phyloP scores from a whole-genome alignment of 2,329 filamentous ascomycete genomes.

The Epichloe coenophiala region DNA sequence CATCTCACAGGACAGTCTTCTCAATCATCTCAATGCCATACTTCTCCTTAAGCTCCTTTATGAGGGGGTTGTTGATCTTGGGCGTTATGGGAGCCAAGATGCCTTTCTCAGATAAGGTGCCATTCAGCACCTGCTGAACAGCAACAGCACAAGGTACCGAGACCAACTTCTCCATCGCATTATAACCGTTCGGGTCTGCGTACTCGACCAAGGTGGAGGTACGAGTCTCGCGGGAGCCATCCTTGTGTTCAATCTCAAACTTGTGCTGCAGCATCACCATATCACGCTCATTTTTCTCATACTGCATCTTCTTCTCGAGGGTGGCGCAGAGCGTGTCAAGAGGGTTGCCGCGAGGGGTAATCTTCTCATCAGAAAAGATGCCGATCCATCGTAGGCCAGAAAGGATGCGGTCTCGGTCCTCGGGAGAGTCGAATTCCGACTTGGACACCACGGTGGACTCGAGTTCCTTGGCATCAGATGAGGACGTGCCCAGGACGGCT shows the following conservation, averaged over 20 bases:
- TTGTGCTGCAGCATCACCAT: conserved; percentile 69
- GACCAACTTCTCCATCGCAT: conserved; percentile 72
- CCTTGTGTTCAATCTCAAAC: conserved; percentile 67
- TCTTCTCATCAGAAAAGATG: conserved; percentile 39
- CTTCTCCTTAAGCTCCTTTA: conserved; percentile 66
- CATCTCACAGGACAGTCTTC: conserved; percentile 38
- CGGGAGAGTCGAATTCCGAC: conserved; percentile 54
- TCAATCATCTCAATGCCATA: conserved; percentile 62
- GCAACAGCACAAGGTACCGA: conserved; percentile 54
- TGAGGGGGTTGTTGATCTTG: conserved; percentile 58
- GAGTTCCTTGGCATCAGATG: conserved; percentile 55
- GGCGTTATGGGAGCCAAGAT: conserved; percentile 64
- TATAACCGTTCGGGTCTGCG: conserved; percentile 58
- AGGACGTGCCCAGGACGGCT: conserved; percentile 58
- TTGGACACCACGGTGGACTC: conserved; percentile 61
- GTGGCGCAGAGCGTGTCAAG: conserved; percentile 84
- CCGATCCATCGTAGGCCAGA: conserved; percentile 60
- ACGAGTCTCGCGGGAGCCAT: conserved; percentile 62
- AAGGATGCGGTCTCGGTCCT: conserved; percentile 57
- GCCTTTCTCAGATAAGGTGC: conserved; percentile 60
- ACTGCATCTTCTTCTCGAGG: conserved; percentile 86
- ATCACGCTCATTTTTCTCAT: conserved; percentile 69
- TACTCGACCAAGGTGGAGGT: conserved; percentile 76
- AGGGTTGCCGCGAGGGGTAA: conserved; percentile 61
- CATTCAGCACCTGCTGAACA: conserved; percentile 65